Evolutionary conservation across 768 basidiomycete species (phyloP), one percentile per base, ranked within the genome.

Genomic region (Chalciporus sphaerocephalus): DNA sequence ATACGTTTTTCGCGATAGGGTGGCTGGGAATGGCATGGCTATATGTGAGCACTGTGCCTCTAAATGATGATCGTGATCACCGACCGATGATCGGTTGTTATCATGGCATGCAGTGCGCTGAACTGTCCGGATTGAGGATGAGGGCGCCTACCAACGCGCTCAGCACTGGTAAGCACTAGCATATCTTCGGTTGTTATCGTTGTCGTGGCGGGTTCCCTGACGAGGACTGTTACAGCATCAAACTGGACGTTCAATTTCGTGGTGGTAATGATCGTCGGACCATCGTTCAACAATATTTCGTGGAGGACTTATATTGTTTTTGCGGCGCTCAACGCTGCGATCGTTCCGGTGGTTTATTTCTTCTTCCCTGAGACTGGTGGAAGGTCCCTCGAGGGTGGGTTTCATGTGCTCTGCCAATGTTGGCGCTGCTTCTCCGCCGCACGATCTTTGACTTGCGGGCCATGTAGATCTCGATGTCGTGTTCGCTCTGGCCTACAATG

Each of bases 21-120:
- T 70, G 68, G 67, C 62, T 70, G 11, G 64, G 67, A 9, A 62
- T 67, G 48, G 63, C 67, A 1, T 71, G 66, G 64, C 52, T 69
- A 21, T 69, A 56, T 20, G 53, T 52, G 24, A 41, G 39, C 42
- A 28, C 23, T 16, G 23, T 7, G 16, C 6, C 23, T 15, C 25
- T 25, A 39, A 11, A 47, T 37, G 25, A 37, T 27, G n/a, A n/a
- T n/a, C n/a, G 18, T 25, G 11, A 2, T 4, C 9, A 13, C 17
- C 37, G 16, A 10, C 28, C 24, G 35, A 48, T 23, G n/a, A 7
- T 20, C 28, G 16, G 36, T 9, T 47, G 20, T 16, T 11, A 3
- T 27, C 20, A 13, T 30, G n/a, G 8, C 11, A 28, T 12, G n/a
- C 7, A 65, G 47, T 59, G 61, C 7, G 65, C 64, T 7, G 66